phyloP scores from a whole-genome alignment of 352 stramenopile genomes.

The Globisporangium yorkense region DNA sequence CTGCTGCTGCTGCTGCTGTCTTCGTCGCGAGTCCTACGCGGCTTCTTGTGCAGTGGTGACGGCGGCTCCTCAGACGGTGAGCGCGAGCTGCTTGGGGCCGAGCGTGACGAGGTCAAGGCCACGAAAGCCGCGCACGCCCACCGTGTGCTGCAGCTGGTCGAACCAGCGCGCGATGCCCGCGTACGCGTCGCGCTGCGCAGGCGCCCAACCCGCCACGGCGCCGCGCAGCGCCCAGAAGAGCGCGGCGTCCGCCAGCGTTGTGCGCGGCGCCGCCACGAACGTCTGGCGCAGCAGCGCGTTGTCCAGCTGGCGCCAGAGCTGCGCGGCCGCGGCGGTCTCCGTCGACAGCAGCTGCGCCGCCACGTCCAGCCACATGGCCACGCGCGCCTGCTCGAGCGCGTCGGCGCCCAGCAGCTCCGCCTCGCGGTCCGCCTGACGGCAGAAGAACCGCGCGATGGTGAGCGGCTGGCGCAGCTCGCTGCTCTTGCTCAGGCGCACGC shows the following conservation, averaged over 20 bases:
- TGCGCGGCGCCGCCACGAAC: slow-evolving; percentile 61
- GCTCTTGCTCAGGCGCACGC: slow-evolving; percentile 65
- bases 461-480: slow-evolving; percentile 68
- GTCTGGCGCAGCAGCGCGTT: slow-evolving; percentile 43
- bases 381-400: slow-evolving; percentile 61
- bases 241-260: slow-evolving; percentile 72
- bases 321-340: slow-evolving; percentile 26
- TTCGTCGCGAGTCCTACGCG: background rate
- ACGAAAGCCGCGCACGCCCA: slow-evolving; percentile 76
- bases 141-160: slow-evolving; percentile 83
- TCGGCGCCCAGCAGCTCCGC: slow-evolving; percentile 50
- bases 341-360: slow-evolving; percentile 32
- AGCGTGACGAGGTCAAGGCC: slow-evolving; percentile 61
- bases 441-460: slow-evolving; percentile 74
- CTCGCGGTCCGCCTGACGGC: slow-evolving; percentile 66
- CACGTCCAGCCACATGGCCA: slow-evolving; percentile 78
- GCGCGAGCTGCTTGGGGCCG: slow-evolving; percentile 36
- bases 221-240: slow-evolving; percentile 64
- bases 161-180: slow-evolving; percentile 76
- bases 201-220: slow-evolving; percentile 30
- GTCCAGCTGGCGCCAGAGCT: slow-evolving; percentile 68
- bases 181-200: slow-evolving; percentile 38
- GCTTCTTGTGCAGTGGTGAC: slow-evolving; percentile 8
- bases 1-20: too few relatives aligned
- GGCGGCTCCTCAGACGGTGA: slow-evolving; percentile 49